phyloP scores from a whole-genome alignment of 176 grass and related monocot species.

The Otatea glauca region DNA sequence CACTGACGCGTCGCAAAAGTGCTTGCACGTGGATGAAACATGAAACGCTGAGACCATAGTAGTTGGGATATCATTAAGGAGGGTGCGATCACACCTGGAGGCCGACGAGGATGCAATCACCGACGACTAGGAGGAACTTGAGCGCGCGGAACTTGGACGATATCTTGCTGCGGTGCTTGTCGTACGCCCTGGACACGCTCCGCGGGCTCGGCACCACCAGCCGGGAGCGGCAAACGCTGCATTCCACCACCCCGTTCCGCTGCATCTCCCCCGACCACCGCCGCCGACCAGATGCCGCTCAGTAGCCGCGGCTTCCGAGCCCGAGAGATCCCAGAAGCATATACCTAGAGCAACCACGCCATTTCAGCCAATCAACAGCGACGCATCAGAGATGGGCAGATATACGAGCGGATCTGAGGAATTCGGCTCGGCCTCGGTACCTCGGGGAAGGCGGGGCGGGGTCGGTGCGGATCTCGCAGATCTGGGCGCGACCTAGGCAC shows the following conservation, averaged over 20 bases:
- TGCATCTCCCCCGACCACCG: slow-evolving; percentile 54
- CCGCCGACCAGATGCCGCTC: slow-evolving; percentile 35
- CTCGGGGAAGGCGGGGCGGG: slow-evolving; percentile 32
- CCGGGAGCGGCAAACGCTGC: slow-evolving; percentile 74
- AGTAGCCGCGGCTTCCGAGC: slow-evolving; percentile 9
- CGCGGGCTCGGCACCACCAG: slow-evolving; percentile 77
- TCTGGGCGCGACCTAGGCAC: slow-evolving; percentile 40
- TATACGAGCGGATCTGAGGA: slow-evolving; percentile 31
- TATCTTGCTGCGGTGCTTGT: slow-evolving; percentile 87
- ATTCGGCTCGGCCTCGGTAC: slow-evolving; percentile 5
- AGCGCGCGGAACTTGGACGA: slow-evolving; percentile 75
- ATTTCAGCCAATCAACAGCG: slow-evolving; percentile 14
- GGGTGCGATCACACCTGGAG: slow-evolving; percentile 61
- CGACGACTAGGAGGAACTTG: slow-evolving; percentile 80
- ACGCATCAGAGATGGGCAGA: neutral
- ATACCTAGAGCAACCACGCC: slow-evolving; percentile 24
- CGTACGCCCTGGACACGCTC: slow-evolving; percentile 84
- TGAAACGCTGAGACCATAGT: neutral
- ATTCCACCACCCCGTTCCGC: slow-evolving; percentile 83
- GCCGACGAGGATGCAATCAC: slow-evolving; percentile 85
- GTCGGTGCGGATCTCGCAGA: slow-evolving; percentile 57
- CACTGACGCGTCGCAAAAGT: neutral
- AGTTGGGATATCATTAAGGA: neutral
- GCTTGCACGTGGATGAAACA: neutral
- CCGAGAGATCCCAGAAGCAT: slow-evolving; percentile 48